These are phyloP conservation scores for Linnemannia hyalina DNA, from an alignment of 192 early-diverging fungal species.

Conservation along the genomic window DNA sequence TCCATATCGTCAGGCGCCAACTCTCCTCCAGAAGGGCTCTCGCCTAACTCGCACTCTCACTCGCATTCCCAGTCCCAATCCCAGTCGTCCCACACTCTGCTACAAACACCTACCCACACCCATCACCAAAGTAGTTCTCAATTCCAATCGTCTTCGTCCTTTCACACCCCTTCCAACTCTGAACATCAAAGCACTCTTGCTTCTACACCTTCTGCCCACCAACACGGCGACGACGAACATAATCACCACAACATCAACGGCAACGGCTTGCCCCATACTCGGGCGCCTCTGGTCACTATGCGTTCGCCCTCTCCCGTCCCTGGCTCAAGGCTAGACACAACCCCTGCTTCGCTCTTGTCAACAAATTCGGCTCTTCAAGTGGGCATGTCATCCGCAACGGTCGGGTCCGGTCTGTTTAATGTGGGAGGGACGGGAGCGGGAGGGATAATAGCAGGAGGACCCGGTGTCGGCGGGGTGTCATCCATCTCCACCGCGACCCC, in stretches of 20 bases:
- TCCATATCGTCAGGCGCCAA: conserved; percentile 38
- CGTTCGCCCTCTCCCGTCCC: conserved; percentile 18
- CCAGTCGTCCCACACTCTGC: neutral
- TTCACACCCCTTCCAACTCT: conserved; percentile 1
- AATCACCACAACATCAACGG: neutral
- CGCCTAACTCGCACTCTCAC: conserved; percentile 19
- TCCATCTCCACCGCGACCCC: conserved; percentile 28
- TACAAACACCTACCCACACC: conserved; percentile 7
- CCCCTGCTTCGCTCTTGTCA: neutral
- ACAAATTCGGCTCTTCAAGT: conserved; percentile 10
- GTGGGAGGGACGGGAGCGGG: neutral
- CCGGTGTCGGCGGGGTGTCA: conserved; percentile 4
- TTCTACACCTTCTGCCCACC: conserved; percentile 11
- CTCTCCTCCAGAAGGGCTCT: conserved; percentile 33
- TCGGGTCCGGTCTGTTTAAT: conserved; percentile 15
- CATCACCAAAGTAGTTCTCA: neutral
- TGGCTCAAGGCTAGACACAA: conserved; percentile 16
- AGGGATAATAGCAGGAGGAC: conserved; percentile 14
- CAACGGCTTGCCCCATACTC: neutral
- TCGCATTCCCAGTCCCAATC: conserved; percentile 18
- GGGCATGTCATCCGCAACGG: neutral
- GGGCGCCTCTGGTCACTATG: conserved; percentile 14
- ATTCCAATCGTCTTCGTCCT: neutral
- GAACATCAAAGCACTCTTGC: conserved; percentile 37
- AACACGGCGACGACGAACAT: neutral